These are phyloP conservation scores for Venustampulla echinocandica DNA, from an alignment of 495 filamentous ascomycete species.

Conservation along the genomic window DNA sequence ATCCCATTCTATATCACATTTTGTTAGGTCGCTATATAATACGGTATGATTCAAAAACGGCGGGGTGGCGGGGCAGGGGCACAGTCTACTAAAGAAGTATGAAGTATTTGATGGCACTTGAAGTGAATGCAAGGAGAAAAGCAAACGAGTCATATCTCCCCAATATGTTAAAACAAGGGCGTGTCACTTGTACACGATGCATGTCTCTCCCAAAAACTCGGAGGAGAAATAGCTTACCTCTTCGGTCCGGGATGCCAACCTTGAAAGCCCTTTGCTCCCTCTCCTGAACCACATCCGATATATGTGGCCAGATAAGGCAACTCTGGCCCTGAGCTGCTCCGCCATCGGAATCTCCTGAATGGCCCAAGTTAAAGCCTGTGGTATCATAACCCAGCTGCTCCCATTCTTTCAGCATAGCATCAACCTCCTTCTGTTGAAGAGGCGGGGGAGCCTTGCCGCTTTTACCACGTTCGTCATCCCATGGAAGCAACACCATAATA, in stretches of 20 bases:
- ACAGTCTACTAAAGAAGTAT: no score
- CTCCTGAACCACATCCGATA: slow-evolving; percentile 47
- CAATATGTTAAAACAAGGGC: no score
- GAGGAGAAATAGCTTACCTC: slow-evolving; percentile 16
- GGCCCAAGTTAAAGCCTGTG: slow-evolving; percentile 59
- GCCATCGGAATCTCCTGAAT: slow-evolving; percentile 6
- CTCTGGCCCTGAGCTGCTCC: slow-evolving; percentile 48
- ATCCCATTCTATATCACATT: slow-evolving; percentile 50
- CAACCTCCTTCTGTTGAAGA: slow-evolving; percentile 52
- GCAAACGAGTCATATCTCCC: no score
- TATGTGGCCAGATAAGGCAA: slow-evolving; percentile 62
- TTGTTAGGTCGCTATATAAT: slow-evolving; percentile 1
- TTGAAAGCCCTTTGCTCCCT: slow-evolving; percentile 41
- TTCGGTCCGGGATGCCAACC: slow-evolving; percentile 69
- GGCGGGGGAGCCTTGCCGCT: slow-evolving; percentile 48
- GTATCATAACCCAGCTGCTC: slow-evolving; percentile 67
- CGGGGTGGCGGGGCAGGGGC: no score
- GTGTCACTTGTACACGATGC: no score
- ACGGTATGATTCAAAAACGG: no score
- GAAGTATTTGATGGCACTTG: no score
- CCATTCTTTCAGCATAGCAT: slow-evolving; percentile 59
- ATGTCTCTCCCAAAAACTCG: no score
- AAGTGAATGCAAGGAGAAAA: no score
- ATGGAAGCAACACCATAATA: slow-evolving; percentile 62
- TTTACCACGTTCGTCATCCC: slow-evolving; percentile 56